Conservation (phyloP, 768 basidiomycete genomes). For the Pleurotus pulmonarius region DNA sequence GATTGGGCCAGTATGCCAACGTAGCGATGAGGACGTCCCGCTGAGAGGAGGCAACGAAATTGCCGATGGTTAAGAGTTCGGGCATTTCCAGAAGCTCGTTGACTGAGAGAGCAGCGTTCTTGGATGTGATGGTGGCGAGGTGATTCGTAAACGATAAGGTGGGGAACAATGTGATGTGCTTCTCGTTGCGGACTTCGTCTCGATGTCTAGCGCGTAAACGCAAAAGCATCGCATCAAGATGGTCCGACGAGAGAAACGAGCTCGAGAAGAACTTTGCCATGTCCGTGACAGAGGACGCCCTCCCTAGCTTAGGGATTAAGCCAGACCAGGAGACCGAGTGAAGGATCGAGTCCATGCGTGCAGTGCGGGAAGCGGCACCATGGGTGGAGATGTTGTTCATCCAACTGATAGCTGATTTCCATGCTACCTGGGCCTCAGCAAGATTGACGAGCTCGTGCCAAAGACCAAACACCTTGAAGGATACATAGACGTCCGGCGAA, state of each 20-base stretch:
- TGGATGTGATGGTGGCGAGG: not conserved
- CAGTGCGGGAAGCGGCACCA: not conserved
- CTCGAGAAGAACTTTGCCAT: not conserved
- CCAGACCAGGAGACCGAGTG: not conserved
- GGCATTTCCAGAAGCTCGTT: not conserved
- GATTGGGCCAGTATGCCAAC: not conserved
- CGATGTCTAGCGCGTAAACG: not conserved
- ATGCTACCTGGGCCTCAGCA: not conserved
- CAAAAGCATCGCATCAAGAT: not conserved
- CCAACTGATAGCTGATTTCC: not conserved
- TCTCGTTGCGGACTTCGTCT: not conserved
- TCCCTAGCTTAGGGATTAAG: not conserved
- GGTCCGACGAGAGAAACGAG: not conserved
- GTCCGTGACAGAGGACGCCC: not conserved
- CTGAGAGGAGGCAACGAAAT: not conserved
- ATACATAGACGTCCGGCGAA: not conserved
- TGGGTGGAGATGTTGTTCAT: not conserved
- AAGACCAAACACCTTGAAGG: not conserved
- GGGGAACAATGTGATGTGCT: not conserved
- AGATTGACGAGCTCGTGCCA: not conserved
- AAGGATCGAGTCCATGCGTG: not conserved
- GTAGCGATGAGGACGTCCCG: not conserved
- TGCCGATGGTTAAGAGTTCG: not conserved
- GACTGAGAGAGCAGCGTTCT: not conserved
- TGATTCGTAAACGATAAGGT: not conserved